Percentiles rank a stretch among this genome's conserved stretches.
Conservation (phyloP, 352 stramenopile species). For the Pythium utonaiense region DNA sequence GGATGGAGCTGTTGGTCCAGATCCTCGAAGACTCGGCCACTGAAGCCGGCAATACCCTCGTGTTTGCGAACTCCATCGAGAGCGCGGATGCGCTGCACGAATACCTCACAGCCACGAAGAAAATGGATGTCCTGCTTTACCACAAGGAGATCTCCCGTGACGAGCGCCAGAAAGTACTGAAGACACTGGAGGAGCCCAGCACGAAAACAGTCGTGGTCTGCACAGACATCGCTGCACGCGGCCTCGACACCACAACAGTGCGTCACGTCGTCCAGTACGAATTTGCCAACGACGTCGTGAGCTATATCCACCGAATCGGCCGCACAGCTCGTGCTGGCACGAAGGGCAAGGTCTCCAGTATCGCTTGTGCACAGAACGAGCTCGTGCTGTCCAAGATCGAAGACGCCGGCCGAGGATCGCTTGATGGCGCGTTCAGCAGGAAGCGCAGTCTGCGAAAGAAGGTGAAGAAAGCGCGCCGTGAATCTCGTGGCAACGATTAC, state of each 20-base stretch:
- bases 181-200: conserved; percentile 31
- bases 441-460: conserved; percentile 83
- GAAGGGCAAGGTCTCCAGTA: conserved; percentile 64
- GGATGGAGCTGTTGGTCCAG: conserved; percentile 40
- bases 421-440: conserved; percentile 70
- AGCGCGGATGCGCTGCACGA: conserved; percentile 53
- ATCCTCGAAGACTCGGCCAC: conserved; percentile 31
- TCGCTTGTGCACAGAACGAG: conserved; percentile 55
- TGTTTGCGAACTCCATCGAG: conserved; percentile 77
- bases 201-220: conserved; percentile 51
- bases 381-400: conserved; percentile 66
- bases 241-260: conserved; percentile 70
- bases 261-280: conserved; percentile 78
- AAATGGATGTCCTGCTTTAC: conserved; percentile 30
- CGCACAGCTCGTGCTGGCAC: conserved; percentile 61
- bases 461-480: conserved; percentile 50
- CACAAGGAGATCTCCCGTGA: conserved; percentile 63
- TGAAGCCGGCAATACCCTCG: conserved; percentile 41
- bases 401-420: conserved; percentile 40
- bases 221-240: conserved; percentile 74
- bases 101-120: conserved; percentile 33
- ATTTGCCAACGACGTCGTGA: conserved; percentile 79
- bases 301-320: conserved; percentile 76
- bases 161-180: conserved; percentile 45
- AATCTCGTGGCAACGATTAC: neutral